phyloP scores from a whole-genome alignment of 129 eudicot genomes.

The Pulicaria dysenterica region DNA sequence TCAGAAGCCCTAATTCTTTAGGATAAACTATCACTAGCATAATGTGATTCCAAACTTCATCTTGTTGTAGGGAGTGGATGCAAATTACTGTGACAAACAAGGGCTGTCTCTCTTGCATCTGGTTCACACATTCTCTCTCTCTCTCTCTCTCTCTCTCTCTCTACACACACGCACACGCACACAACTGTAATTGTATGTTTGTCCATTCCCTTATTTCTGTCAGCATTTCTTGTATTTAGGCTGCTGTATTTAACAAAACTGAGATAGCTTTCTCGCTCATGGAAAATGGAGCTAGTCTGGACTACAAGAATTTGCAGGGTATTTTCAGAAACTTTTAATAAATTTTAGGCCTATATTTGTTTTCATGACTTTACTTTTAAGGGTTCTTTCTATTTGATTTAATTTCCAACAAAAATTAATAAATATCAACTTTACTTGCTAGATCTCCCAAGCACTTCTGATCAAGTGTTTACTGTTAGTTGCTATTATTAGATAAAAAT shows the following conservation, averaged over 20 bases:
- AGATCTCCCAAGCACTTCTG: slow-evolving; percentile 1
- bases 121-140: slow-evolving; percentile 55
- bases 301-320: slow-evolving; percentile 87
- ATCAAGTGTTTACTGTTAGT: neutral
- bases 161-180: neutral
- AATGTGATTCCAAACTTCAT: slow-evolving; percentile 2
- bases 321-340: slow-evolving; percentile 11
- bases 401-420: neutral
- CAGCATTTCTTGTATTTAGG: slow-evolving; percentile 48
- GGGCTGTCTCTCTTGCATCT: slow-evolving; percentile 85
- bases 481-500: neutral
- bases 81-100: slow-evolving; percentile 92
- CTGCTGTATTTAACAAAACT: slow-evolving; percentile 91
- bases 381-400: neutral
- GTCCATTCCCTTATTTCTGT: slow-evolving; percentile 17
- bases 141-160: neutral
- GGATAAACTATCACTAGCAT: neutral
- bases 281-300: slow-evolving; percentile 82
- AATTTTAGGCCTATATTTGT: slow-evolving; percentile 14
- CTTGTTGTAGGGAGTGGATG: slow-evolving; percentile 83
- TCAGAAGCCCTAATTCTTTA: neutral
- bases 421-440: neutral
- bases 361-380: neutral
- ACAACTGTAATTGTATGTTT: neutral
- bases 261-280: slow-evolving; percentile 85